A percentile compares a stretch with the other conserved stretches of the same genome.
Conservation (phyloP, 164 flowering plant genomes). For the Kalanchoe fedtschenkoi region DNA sequence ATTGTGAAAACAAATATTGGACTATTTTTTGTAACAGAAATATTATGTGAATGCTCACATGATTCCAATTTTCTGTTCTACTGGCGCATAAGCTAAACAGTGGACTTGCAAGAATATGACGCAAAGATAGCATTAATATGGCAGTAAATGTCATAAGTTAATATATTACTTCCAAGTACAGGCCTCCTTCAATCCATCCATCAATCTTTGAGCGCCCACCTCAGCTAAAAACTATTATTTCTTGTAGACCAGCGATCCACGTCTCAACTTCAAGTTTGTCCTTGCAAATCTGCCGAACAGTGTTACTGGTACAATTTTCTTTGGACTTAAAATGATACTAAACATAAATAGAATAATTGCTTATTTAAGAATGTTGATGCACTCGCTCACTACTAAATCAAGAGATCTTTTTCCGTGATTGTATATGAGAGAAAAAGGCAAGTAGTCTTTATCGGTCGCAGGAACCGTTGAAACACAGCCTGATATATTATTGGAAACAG, state of each 20-base stretch:
- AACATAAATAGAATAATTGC: conserved; percentile 5
- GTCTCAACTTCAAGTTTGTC: conserved; percentile 90
- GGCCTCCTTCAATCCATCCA: conserved; percentile 87
- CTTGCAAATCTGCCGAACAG: conserved; percentile 68
- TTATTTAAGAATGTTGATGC: not conserved
- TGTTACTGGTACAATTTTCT: not conserved
- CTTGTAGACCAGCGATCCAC: conserved; percentile 90
- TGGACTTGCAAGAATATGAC: not conserved
- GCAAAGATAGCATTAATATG: not conserved
- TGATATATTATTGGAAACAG: conserved; percentile 14
- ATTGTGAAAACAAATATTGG: not conserved
- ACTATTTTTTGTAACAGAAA: not conserved
- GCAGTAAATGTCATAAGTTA: conserved; percentile 5
- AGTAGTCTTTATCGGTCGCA: conserved; percentile 92
- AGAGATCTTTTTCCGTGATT: conserved; percentile 84
- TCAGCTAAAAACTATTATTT: conserved; percentile 65
- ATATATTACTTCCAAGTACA: conserved; percentile 59
- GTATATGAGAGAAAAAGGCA: conserved; percentile 88
- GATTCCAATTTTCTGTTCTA: not conserved
- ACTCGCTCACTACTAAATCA: conserved; percentile 59
- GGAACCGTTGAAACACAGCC: conserved; percentile 80
- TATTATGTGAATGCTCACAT: not conserved
- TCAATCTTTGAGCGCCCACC: conserved; percentile 93
- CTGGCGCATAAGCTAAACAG: not conserved
- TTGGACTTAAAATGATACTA: conserved; percentile 2